Percentiles rank a stretch among this genome's conserved stretches.
These are phyloP conservation scores for Capronia epimyces DNA, from an alignment of 2,329 filamentous ascomycete genomes.

Conservation along the genomic window DNA sequence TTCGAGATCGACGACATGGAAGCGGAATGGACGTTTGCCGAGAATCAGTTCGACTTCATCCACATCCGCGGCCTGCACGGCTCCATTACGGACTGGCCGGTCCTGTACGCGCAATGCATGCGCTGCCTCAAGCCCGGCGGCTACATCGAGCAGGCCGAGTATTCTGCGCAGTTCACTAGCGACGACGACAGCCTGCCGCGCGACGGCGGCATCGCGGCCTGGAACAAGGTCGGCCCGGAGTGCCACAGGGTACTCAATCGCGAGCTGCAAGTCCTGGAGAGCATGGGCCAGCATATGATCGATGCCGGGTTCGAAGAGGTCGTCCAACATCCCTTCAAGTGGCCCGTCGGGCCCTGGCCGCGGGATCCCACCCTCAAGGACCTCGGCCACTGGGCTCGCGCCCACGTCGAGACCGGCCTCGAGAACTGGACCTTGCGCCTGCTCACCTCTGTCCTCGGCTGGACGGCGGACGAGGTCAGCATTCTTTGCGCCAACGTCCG, in stretches of 20 bases:
- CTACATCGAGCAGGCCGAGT: conserved; percentile 36
- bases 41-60: conserved; percentile 56
- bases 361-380: conserved; percentile 30
- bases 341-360: conserved; percentile 33
- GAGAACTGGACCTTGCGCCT: conserved; percentile 34
- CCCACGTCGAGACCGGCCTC: conserved; percentile 31
- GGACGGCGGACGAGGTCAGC: conserved; percentile 24
- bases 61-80: conserved; percentile 55
- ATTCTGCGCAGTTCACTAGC: conserved; percentile 16
- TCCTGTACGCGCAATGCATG: conserved; percentile 25
- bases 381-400: conserved; percentile 30
- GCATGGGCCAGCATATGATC: conserved; percentile 28
- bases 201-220: conserved; percentile 27
- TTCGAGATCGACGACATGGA: conserved; percentile 57
- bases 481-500: conserved; percentile 18
- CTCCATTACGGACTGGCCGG: conserved; percentile 53
- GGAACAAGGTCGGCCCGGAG: conserved; percentile 32
- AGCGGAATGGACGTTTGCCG: conserved; percentile 50
- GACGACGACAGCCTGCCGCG: conserved; percentile 36
- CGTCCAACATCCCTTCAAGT: conserved; percentile 30
- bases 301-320: conserved; percentile 33
- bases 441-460: conserved; percentile 31
- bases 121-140: conserved; percentile 37
- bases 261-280: conserved; percentile 30
- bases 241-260: conserved; percentile 33